A percentile compares a stretch with the other conserved stretches of the same genome.
These are phyloP conservation scores for Ambrosiella cleistominuta DNA, from an alignment of 2,329 filamentous ascomycete species.

Conservation along the genomic window DNA sequence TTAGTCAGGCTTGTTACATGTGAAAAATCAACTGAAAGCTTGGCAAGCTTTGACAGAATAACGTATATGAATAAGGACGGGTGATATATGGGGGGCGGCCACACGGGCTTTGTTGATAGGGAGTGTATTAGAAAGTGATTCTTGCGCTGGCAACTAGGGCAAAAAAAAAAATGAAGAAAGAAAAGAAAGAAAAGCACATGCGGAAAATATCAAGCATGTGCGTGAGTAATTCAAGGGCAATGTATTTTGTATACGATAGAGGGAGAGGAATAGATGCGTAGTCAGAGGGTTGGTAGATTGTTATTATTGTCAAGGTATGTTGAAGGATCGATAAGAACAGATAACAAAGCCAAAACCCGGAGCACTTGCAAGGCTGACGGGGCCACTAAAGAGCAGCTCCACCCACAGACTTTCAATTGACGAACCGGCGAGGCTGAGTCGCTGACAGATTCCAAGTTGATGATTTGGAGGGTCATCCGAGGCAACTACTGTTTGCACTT, in stretches of 20 bases:
- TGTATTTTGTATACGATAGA: background rate
- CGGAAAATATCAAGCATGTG: background rate
- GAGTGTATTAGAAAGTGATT: background rate
- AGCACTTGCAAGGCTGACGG: background rate
- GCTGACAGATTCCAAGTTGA: background rate
- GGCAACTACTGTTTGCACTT: background rate
- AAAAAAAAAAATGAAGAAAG: constrained; percentile 5
- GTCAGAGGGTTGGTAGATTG: background rate
- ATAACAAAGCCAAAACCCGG: background rate
- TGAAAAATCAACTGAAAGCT: constrained; percentile 1
- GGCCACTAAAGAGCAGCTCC: background rate
- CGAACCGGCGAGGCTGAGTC: background rate
- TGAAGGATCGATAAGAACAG: background rate
- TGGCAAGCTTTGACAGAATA: background rate
- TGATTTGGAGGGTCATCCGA: background rate
- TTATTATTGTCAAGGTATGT: background rate
- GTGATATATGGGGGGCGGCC: background rate
- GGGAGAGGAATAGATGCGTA: constrained; percentile 2
- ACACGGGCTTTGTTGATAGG: background rate
- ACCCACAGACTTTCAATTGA: background rate
- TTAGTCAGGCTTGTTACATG: background rate
- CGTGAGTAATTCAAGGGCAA: background rate
- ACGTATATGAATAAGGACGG: background rate
- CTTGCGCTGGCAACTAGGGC: background rate
- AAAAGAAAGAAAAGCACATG: constrained; percentile 11